Conservation (phyloP, 179 eudicot genomes). For the Spergularia azorica region DNA sequence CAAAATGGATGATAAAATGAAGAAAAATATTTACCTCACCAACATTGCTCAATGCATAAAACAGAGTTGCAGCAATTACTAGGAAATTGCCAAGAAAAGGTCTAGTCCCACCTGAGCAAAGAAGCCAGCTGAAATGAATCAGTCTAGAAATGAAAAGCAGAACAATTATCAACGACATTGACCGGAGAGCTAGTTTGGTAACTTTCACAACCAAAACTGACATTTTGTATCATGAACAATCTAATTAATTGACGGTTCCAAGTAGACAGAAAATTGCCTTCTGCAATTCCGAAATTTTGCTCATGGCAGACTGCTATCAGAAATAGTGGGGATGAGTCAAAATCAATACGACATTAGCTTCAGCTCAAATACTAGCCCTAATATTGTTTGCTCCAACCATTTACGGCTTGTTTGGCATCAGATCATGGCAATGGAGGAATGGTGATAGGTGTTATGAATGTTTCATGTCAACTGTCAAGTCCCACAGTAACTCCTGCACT, state of each 20-base stretch:
- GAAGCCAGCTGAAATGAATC: not conserved
- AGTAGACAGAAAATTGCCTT: not conserved
- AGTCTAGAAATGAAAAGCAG: not conserved
- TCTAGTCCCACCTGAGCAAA: conserved; percentile 64
- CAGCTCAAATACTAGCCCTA: not conserved
- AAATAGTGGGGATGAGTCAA: not conserved
- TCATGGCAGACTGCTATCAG: not conserved
- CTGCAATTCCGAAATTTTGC: not conserved
- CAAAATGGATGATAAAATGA: not conserved
- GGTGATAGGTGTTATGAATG: no score
- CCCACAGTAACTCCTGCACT: no score
- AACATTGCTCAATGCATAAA: conserved; percentile 77
- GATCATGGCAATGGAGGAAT: no score
- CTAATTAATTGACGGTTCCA: not conserved
- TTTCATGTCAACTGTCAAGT: no score
- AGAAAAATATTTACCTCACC: conserved; percentile 55
- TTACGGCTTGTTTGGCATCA: not conserved
- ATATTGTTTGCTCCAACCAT: not conserved
- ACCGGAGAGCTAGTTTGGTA: not conserved
- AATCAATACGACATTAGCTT: not conserved
- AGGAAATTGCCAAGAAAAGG: conserved; percentile 81
- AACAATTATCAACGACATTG: not conserved
- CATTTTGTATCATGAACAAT: not conserved
- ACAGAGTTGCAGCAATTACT: conserved; percentile 70
- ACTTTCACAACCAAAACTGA: not conserved